These are phyloP conservation scores for Yamadazyma pseudoaaseri DNA, from an alignment of 1,139 yeast genomes.

Conservation along the genomic window DNA sequence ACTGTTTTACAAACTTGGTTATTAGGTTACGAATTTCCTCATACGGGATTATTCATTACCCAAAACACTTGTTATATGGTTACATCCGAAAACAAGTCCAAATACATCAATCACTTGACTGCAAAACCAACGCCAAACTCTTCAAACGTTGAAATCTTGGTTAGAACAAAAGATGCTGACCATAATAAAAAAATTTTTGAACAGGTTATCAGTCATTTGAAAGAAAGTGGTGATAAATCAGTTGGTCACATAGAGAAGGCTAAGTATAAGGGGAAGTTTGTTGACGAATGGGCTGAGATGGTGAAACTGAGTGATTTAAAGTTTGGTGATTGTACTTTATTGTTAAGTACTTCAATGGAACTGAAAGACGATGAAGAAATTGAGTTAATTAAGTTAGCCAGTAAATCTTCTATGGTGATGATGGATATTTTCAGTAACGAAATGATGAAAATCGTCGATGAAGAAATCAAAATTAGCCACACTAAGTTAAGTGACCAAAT, in stretches of 20 bases:
- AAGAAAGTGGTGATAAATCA: conserved; percentile 41
- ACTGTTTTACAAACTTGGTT: conserved; percentile 90
- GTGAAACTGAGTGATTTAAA: conserved; percentile 36
- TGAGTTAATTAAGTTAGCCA: conserved; percentile 62
- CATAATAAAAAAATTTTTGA: conserved; percentile 68
- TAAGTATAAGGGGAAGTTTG: conserved; percentile 76
- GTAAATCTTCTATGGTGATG: conserved; percentile 76
- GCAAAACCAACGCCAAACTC: conserved; percentile 35
- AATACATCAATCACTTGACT: conserved; percentile 61
- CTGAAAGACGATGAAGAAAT: conserved; percentile 80
- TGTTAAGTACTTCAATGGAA: conserved; percentile 60
- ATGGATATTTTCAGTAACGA: conserved; percentile 86
- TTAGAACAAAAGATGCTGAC: conserved; percentile 78
- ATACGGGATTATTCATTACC: conserved; percentile 72
- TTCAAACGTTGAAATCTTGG: conserved; percentile 62
- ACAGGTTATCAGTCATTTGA: conserved; percentile 53
- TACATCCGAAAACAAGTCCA: conserved; percentile 87
- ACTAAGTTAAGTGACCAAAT: conserved; percentile 70
- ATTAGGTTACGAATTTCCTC: conserved; percentile 92
- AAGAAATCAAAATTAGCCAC: conserved; percentile 76
- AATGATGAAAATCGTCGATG: conserved; percentile 85
- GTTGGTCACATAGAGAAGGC: conserved; percentile 74
- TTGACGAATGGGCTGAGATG: conserved; percentile 71
- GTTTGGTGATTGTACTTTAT: conserved; percentile 54
- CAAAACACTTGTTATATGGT: conserved; percentile 61